phyloP scores from a whole-genome alignment of 768 basidiomycete species.

The Termitomyces heimii region DNA sequence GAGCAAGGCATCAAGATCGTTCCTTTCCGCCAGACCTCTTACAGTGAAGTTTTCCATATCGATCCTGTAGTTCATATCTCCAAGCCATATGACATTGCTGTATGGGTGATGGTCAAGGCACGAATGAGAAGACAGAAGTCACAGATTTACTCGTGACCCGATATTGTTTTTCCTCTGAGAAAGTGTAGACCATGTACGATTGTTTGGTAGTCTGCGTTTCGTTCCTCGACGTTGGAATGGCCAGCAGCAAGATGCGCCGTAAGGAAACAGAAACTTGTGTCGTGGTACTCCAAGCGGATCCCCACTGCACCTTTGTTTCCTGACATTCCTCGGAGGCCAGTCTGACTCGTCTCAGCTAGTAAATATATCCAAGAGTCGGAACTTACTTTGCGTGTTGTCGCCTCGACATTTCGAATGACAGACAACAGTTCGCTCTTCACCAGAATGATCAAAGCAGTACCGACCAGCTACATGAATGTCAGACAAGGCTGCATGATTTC shows the following conservation, averaged over 20 bases:
- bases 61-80: constrained; percentile 94
- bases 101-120: background rate
- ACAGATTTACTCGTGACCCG: constrained; percentile 77
- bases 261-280: constrained; percentile 91
- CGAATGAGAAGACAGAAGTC: background rate
- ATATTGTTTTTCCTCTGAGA: constrained; percentile 81
- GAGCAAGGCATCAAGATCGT: constrained; percentile 69
- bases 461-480: constrained; percentile 67
- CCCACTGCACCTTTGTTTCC: constrained; percentile 97
- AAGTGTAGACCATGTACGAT: constrained; percentile 84
- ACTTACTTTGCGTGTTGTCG: constrained; percentile 78
- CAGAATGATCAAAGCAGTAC: constrained; percentile 84
- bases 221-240: constrained; percentile 81
- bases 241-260: constrained; percentile 98
- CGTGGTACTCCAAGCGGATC: constrained; percentile 86
- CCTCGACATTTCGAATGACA: constrained; percentile 89
- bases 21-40: constrained; percentile 53
- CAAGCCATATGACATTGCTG: constrained; percentile 91
- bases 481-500: background rate
- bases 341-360: constrained; percentile 33
- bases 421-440: constrained; percentile 73
- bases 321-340: constrained; percentile 89
- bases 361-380: background rate
- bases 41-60: constrained; percentile 81
- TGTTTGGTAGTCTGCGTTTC: constrained; percentile 89